Conservation (phyloP, 495 filamentous ascomycete species). For the Neurospora tetrasperma region DNA sequence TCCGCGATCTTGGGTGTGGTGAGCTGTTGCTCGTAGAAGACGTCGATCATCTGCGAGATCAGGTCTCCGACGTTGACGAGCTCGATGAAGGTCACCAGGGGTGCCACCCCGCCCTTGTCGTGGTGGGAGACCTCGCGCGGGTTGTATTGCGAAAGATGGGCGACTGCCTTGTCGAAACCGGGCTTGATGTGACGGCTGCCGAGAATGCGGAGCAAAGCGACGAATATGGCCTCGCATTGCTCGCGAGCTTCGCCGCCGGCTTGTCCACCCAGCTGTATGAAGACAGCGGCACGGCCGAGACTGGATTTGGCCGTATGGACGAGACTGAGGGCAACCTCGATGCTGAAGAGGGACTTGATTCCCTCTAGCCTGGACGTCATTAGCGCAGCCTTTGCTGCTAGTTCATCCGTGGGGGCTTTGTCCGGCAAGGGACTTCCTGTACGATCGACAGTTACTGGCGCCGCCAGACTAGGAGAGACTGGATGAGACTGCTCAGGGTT, state of each 20-base stretch:
- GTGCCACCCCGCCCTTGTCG: conserved; percentile 63
- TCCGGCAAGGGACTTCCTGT: conserved; percentile 39
- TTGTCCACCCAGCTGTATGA: conserved; percentile 67
- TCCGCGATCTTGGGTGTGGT: conserved; percentile 74
- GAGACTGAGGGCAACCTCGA: conserved; percentile 84
- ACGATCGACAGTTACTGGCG: conserved; percentile 15
- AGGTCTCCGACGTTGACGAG: conserved; percentile 97
- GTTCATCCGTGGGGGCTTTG: conserved; percentile 72
- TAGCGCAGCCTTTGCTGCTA: conserved; percentile 90
- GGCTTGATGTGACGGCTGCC: conserved; percentile 79
- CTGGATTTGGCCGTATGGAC: conserved; percentile 86
- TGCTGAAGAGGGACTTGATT: conserved; percentile 87
- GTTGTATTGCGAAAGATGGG: conserved; percentile 84
- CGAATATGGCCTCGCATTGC: conserved; percentile 87
- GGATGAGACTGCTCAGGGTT: conserved; percentile 34
- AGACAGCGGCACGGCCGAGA: conserved; percentile 74
- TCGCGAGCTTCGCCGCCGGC: conserved; percentile 74
- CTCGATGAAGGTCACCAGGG: conserved; percentile 91
- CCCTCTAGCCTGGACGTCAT: conserved; percentile 93
- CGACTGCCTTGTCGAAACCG: conserved; percentile 86
- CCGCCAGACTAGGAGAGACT: conserved; percentile 31
- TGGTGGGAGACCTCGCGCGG: conserved; percentile 75
- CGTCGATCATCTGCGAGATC: conserved; percentile 98
- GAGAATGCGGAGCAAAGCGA: conserved; percentile 69
- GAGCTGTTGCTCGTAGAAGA: conserved; percentile 96